Evolutionary conservation across 2,329 filamentous ascomycete species (phyloP).

Genomic region (Fusarium keratoplasticum): DNA sequence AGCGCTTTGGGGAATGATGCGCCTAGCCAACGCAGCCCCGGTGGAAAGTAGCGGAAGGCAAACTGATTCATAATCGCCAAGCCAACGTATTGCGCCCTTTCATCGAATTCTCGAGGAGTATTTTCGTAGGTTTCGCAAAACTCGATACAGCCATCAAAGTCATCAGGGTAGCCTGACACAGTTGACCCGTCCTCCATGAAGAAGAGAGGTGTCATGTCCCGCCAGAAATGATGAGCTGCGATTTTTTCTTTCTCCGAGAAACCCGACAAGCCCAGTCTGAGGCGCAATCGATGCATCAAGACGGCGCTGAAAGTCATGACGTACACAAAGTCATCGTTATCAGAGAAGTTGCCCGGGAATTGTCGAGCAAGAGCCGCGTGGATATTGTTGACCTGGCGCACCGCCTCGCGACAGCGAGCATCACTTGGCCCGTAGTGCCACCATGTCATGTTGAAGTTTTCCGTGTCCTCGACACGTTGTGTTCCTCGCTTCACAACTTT

Average conservation of each 20-base stretch:
- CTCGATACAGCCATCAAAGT: background rate
- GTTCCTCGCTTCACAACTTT: conserved; percentile 5
- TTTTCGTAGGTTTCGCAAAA: conserved; percentile 15
- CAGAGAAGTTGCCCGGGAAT: conserved; percentile 4
- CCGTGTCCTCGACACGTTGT: conserved; percentile 13
- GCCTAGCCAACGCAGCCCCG: background rate
- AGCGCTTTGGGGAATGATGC: conserved; percentile 5
- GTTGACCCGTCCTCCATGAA: background rate
- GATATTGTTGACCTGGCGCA: conserved; percentile 5
- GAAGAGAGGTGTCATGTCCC: conserved; percentile 17
- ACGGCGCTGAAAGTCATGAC: conserved; percentile 8
- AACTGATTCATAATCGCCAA: conserved; percentile 11
- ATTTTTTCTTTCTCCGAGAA: conserved; percentile 10
- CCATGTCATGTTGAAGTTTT: conserved; percentile 13
- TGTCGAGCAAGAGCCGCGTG: conserved; percentile 3
- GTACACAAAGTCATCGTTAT: conserved; percentile 16
- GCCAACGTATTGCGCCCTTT: background rate
- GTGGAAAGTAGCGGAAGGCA: conserved; percentile 14
- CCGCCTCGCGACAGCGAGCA: background rate
- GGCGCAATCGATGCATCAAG: conserved; percentile 14
- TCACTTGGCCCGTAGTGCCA: conserved; percentile 18
- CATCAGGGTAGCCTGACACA: conserved; percentile 1
- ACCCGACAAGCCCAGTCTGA: conserved; percentile 1
- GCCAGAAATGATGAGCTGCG: conserved; percentile 12
- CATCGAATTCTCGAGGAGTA: background rate